Evolutionary conservation across 2,329 filamentous ascomycete genomes (phyloP).

Genomic region (Aphanoascus verrucosus): DNA sequence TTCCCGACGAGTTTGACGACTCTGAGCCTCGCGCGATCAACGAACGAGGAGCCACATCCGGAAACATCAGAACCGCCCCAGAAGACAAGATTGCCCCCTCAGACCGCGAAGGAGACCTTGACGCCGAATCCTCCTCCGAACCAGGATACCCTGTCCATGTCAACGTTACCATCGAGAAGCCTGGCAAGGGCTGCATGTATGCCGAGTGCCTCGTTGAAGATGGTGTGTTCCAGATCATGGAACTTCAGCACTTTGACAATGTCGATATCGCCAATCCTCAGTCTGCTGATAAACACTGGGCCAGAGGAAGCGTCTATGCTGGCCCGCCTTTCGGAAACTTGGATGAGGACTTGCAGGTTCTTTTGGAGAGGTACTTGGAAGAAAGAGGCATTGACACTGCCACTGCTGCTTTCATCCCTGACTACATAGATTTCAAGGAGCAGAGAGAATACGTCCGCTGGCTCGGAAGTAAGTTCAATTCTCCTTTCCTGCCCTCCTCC

Average conservation of each 20-base stretch:
- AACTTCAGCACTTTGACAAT: constrained; percentile 77
- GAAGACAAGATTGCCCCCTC: constrained; percentile 48
- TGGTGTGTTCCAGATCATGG: constrained; percentile 76
- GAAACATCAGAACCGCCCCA: constrained; percentile 45
- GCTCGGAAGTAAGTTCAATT: constrained; percentile 53
- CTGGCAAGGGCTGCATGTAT: constrained; percentile 70
- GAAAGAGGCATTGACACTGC: constrained; percentile 83
- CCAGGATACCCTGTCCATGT: constrained; percentile 67
- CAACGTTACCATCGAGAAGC: constrained; percentile 80
- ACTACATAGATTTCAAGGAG: constrained; percentile 98
- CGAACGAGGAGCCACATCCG: constrained; percentile 40
- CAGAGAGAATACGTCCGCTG: constrained; percentile 91
- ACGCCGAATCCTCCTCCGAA: constrained; percentile 39
- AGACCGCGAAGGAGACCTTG: constrained; percentile 49
- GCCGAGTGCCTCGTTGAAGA: constrained; percentile 81
- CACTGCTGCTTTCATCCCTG: constrained; percentile 80
- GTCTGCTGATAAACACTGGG: constrained; percentile 65
- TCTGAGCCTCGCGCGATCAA: constrained; percentile 46
- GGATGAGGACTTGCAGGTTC: constrained; percentile 86
- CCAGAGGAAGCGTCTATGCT: constrained; percentile 67
- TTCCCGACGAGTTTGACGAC: constrained; percentile 48
- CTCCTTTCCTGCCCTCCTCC: neutral
- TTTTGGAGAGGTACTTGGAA: constrained; percentile 87
- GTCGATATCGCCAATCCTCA: constrained; percentile 65
- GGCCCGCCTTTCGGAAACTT: constrained; percentile 89